phyloP scores from a whole-genome alignment of 2,329 filamentous ascomycete species.

The Corniculantispora saksenae region DNA sequence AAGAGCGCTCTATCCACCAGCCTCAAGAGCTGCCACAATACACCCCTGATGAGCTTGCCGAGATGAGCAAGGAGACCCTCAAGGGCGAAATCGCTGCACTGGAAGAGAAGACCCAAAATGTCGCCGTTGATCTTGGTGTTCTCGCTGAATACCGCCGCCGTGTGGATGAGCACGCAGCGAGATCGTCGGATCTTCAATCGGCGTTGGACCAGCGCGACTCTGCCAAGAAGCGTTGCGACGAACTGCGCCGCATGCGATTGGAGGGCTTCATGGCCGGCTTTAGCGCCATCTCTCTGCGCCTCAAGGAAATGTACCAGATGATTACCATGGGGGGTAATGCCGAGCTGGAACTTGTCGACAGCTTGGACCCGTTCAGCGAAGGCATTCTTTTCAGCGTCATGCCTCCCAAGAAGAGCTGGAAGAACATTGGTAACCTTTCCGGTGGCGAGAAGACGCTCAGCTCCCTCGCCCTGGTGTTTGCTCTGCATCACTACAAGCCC shows the following conservation, averaged over 20 bases:
- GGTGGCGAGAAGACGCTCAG: slow-evolving; percentile 97
- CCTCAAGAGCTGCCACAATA: slow-evolving; percentile 72
- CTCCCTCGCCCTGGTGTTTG: slow-evolving; percentile 93
- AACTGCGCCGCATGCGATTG: slow-evolving; percentile 83
- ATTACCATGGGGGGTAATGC: slow-evolving; percentile 99
- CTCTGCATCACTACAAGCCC: slow-evolving; percentile 95
- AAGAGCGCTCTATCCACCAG: slow-evolving; percentile 31
- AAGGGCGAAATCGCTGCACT: slow-evolving; percentile 63
- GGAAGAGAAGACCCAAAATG: slow-evolving; percentile 75
- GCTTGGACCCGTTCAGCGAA: slow-evolving; percentile 92
- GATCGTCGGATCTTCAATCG: slow-evolving; percentile 79
- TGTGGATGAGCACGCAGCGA: slow-evolving; percentile 77
- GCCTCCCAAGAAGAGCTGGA: slow-evolving; percentile 99
- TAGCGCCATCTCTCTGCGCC: slow-evolving; percentile 83
- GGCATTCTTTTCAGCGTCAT: slow-evolving; percentile 97
- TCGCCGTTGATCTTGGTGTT: slow-evolving; percentile 85
- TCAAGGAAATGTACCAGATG: slow-evolving; percentile 99
- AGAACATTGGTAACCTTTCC: slow-evolving; percentile 94
- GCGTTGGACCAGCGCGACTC: slow-evolving; percentile 78
- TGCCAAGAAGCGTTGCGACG: slow-evolving; percentile 90
- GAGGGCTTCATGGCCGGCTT: slow-evolving; percentile 99
- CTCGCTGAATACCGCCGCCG: slow-evolving; percentile 85
- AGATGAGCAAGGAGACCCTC: slow-evolving; percentile 63
- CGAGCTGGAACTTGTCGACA: slow-evolving; percentile 94
- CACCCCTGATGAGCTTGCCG: slow-evolving; percentile 68